Evolutionary conservation across 2,329 filamentous ascomycete species (phyloP), one percentile per base, ranked within the genome.

Genomic region (Aspergillus aculeatus): DNA sequence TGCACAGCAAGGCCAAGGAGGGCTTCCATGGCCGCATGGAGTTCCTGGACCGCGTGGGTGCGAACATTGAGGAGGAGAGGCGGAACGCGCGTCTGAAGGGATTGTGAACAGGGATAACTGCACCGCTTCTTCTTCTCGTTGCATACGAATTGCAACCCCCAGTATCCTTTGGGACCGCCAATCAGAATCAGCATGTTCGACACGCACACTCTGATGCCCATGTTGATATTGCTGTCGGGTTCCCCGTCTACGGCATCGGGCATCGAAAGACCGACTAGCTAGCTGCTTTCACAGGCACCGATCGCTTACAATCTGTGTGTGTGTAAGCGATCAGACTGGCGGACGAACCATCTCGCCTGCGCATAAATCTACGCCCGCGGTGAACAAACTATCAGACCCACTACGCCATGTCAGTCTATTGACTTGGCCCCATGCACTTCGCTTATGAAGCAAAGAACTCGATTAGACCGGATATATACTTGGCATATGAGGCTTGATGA

Each of bases 1-100:
- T 80, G 50, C 84, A 87, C 69, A 84, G 83, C 62, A 86, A 84
- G 70, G 84, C 84, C 11, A 87, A 86, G 68, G 82, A 84, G 57
- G 83, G 83, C 0, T 89, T 86, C 71, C 73, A 87, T 66, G 83
- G 80, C 16, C 80, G 85, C 50, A 86, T 86, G 80, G 84, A 86
- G 55, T 89, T 89, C 69, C 75, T 89, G 77, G 80, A 79, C 60
- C 80, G 82, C 11, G 83, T 86, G 29, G 84, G 85, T 63, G 78
- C 80, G 47, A 81, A 80, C 61, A 77, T 77, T 64, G 84, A 88
- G 62, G 82, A 84, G 54, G 84, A 86, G 66, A 79, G 81, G 53
- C 78, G 81, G 63, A 79, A 77, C 65, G 80, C 80, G 47, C 81
- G 84, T 62, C 68, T 82, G 69, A 81, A 78, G 68, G 72, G 71